These are phyloP conservation scores for Boletus huronensis DNA, from an alignment of 768 basidiomycete species.

Conservation along the genomic window DNA sequence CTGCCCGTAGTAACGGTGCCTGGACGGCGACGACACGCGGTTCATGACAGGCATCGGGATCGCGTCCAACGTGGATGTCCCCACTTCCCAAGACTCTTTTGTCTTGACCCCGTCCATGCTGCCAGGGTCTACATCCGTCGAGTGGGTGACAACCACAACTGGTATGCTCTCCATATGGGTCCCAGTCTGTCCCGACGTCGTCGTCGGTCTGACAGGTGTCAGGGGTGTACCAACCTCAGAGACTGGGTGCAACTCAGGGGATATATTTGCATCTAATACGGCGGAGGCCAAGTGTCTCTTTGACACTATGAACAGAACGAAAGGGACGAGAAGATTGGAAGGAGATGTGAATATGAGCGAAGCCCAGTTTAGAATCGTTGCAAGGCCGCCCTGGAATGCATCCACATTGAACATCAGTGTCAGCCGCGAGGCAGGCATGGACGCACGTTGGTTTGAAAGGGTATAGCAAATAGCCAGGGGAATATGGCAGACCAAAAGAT, in stretches of 20 bases:
- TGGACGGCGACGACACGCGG: conserved; percentile 18
- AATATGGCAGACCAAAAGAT: conserved; percentile 24
- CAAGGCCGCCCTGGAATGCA: conserved; percentile 9
- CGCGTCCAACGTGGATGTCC: neutral
- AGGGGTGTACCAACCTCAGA: neutral
- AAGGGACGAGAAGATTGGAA: conserved; percentile 22
- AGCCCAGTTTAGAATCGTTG: conserved; percentile 23
- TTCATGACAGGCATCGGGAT: conserved; percentile 18
- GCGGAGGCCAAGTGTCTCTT: conserved; percentile 20
- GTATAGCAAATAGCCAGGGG: conserved; percentile 24
- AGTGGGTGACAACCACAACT: conserved; percentile 18
- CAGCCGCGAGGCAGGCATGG: neutral
- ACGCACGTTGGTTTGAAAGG: conserved; percentile 25
- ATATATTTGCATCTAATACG: conserved; percentile 14
- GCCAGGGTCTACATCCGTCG: neutral
- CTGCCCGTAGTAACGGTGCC: conserved; percentile 20
- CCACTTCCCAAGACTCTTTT: neutral
- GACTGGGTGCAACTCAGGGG: neutral
- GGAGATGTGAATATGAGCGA: conserved; percentile 25
- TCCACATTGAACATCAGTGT: neutral
- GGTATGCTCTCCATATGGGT: conserved; percentile 10
- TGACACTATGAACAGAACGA: conserved; percentile 19
- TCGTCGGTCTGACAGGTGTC: neutral
- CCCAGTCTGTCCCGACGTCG: neutral
- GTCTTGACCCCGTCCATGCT: conserved; percentile 3